Conservation (phyloP, 805 yeast genomes). For the Ogataea salicorniae region DNA sequence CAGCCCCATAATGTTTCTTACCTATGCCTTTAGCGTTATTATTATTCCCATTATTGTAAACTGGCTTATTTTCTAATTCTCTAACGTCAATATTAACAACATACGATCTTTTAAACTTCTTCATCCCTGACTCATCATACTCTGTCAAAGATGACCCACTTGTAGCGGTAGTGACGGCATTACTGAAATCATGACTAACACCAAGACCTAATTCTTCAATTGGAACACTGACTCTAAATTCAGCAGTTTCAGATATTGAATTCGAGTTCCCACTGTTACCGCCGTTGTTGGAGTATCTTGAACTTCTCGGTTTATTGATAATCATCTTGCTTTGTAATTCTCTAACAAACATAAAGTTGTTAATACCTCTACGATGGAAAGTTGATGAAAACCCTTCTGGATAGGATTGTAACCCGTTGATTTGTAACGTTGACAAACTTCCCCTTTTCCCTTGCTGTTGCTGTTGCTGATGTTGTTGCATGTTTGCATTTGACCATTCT, state of each 20-base stretch:
- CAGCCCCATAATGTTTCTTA: too few relatives aligned
- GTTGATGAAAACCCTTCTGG: slow-evolving; percentile 50
- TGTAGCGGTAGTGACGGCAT: neutral
- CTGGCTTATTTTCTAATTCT: slow-evolving; percentile 34
- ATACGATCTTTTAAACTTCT: slow-evolving; percentile 32
- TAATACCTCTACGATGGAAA: slow-evolving; percentile 42
- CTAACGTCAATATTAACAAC: slow-evolving; percentile 38
- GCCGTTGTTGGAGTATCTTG: neutral
- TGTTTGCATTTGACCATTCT: neutral
- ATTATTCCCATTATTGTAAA: neutral
- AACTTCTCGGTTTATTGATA: slow-evolving; percentile 30
- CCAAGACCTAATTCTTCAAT: slow-evolving; percentile 23
- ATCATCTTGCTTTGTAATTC: slow-evolving; percentile 44
- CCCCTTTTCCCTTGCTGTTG: neutral
- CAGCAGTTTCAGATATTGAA: slow-evolving; percentile 32
- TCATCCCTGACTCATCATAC: slow-evolving; percentile 4
- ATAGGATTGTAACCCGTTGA: slow-evolving; percentile 27
- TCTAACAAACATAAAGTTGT: slow-evolving; percentile 46
- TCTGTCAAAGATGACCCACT: slow-evolving; percentile 11
- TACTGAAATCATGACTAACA: slow-evolving; percentile 11
- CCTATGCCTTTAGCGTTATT: too few relatives aligned
- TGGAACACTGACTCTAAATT: slow-evolving; percentile 39
- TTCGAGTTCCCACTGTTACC: slow-evolving; percentile 15
- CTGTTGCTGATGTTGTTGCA: neutral
- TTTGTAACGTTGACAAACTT: neutral